phyloP scores from a whole-genome alignment of 1,284 basidiomycete species.

The Naganishia liquefaciens region DNA sequence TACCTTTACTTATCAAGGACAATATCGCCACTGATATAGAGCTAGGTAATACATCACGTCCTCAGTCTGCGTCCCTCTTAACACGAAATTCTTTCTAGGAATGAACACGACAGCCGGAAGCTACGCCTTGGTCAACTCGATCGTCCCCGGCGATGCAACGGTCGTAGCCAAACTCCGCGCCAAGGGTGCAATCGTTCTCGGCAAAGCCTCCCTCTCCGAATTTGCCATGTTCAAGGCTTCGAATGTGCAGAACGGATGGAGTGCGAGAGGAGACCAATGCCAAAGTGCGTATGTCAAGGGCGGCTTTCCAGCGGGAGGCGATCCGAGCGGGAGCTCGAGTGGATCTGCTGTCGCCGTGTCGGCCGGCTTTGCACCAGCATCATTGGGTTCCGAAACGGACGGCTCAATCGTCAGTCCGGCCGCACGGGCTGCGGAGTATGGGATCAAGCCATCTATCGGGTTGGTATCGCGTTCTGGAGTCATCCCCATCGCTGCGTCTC shows the following conservation, averaged over 20 bases:
- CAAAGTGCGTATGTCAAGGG: slow-evolving; percentile 40
- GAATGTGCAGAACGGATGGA: slow-evolving; percentile 39
- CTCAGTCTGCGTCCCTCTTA: neutral
- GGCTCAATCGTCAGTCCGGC: slow-evolving; percentile 40
- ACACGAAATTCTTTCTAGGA: neutral
- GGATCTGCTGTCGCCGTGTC: slow-evolving; percentile 40
- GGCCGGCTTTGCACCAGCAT: slow-evolving; percentile 38
- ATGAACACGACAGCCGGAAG: slow-evolving; percentile 29
- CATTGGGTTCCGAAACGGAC: slow-evolving; percentile 39
- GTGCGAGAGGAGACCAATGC: slow-evolving; percentile 39
- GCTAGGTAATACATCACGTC: slow-evolving; percentile 38
- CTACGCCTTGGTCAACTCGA: slow-evolving; percentile 13
- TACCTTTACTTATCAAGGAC: slow-evolving; percentile 43
- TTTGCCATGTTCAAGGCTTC: slow-evolving; percentile 35
- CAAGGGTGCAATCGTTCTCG: slow-evolving; percentile 42
- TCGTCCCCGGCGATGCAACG: slow-evolving; percentile 27
- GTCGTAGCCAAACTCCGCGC: slow-evolving; percentile 30
- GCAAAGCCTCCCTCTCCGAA: slow-evolving; percentile 45
- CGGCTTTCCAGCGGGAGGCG: slow-evolving; percentile 38
- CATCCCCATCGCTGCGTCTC: slow-evolving; percentile 10
- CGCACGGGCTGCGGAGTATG: slow-evolving; percentile 37
- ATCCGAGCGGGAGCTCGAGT: slow-evolving; percentile 38
- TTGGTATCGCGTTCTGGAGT: slow-evolving; percentile 32
- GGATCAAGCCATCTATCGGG: slow-evolving; percentile 40
- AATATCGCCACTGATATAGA: slow-evolving; percentile 39